Conservation (phyloP, 2,329 filamentous ascomycete species). For the Phaeosphaeria sp. region DNA sequence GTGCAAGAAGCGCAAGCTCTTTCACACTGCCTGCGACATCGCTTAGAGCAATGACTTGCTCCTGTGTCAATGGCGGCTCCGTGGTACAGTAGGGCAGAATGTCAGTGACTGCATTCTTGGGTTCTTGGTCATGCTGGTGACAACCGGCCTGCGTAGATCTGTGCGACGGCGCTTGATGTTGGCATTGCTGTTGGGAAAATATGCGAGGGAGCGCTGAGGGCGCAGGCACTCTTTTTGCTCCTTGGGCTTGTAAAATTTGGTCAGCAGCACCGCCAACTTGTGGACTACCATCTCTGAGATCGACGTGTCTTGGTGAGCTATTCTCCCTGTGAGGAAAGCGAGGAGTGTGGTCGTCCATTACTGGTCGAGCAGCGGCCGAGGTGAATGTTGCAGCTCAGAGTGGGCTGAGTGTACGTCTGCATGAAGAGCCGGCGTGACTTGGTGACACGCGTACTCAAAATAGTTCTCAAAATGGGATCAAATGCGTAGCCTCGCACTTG, state of each 20-base stretch:
- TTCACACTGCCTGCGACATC: constrained; percentile 40
- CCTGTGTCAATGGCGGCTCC: constrained; percentile 22
- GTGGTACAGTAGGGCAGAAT: constrained; percentile 42
- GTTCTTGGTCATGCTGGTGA: background rate
- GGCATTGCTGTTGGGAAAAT: background rate
- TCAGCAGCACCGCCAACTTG: constrained; percentile 14
- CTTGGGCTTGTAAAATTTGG: background rate
- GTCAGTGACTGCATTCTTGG: constrained; percentile 19
- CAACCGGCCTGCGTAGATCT: background rate
- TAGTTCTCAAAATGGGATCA: background rate
- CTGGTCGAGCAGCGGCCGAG: background rate
- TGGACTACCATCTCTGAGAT: background rate
- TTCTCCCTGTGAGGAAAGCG: background rate
- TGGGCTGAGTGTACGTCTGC: background rate
- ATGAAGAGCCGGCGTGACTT: background rate
- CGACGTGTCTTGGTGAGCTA: constrained; percentile 1
- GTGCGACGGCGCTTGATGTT: background rate
- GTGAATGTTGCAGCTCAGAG: background rate
- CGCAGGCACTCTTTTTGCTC: background rate
- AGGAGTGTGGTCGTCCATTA: background rate
- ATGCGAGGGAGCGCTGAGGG: background rate
- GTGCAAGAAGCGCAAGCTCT: constrained; percentile 39
- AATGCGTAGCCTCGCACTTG: background rate
- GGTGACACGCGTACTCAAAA: background rate
- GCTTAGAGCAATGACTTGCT: constrained; percentile 38